phyloP scores from a whole-genome alignment of 257 asterid species.

The Primulina eburnea region DNA sequence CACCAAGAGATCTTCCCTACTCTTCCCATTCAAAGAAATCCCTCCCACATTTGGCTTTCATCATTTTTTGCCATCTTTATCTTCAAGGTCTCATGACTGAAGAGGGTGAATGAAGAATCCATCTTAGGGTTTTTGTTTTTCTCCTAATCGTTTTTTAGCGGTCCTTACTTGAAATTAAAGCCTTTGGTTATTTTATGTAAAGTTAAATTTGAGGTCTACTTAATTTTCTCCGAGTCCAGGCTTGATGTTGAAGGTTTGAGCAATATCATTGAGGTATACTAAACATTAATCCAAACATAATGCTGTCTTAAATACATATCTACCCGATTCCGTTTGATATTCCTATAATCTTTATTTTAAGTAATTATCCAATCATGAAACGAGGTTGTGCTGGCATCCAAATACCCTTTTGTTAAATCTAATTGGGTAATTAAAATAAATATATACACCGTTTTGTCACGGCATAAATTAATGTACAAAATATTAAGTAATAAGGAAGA shows the following conservation, averaged over 20 bases:
- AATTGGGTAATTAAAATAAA: neutral
- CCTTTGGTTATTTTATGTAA: too few species aligned
- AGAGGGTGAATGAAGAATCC: neutral
- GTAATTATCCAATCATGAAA: neutral
- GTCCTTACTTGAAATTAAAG: neutral
- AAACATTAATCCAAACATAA: neutral
- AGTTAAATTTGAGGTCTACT: neutral
- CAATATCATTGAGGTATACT: neutral
- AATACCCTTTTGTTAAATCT: neutral
- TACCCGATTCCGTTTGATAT: too few species aligned
- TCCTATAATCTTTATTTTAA: too few species aligned
- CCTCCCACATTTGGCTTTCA: neutral
- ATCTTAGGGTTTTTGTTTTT: too few species aligned
- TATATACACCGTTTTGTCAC: neutral
- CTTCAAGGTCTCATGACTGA: neutral
- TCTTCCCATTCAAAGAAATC: neutral
- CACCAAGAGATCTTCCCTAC: neutral
- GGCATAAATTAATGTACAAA: neutral
- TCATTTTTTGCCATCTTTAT: neutral
- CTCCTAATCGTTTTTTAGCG: neutral
- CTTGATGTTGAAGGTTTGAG: neutral
- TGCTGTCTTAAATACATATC: neutral
- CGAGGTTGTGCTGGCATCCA: neutral
- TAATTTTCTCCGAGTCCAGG: neutral
- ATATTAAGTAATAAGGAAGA: neutral